These are phyloP conservation scores for Butyriboletus loyo DNA, from an alignment of 768 basidiomycete genomes.

Conservation along the genomic window DNA sequence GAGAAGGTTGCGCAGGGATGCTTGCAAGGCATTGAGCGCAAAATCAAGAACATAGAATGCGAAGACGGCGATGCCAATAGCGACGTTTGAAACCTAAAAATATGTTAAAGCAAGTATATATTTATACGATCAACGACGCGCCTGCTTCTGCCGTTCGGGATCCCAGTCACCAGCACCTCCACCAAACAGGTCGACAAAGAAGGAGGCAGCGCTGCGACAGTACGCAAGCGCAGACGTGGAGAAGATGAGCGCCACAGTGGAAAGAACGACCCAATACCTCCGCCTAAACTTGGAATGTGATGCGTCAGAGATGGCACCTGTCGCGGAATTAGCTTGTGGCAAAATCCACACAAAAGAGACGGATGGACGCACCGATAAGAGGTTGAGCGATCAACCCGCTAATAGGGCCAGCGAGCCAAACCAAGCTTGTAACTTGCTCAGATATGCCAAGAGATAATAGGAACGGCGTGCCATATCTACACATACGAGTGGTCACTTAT, in stretches of 20 bases:
- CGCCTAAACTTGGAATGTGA: slow-evolving; percentile 88
- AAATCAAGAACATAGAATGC: slow-evolving; percentile 96
- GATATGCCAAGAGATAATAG: slow-evolving; percentile 76
- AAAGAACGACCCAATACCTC: slow-evolving; percentile 90
- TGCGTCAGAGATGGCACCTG: slow-evolving; percentile 94
- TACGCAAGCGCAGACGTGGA: slow-evolving; percentile 82
- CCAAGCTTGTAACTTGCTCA: slow-evolving; percentile 87
- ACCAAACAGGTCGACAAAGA: slow-evolving; percentile 75
- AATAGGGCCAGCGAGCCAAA: slow-evolving; percentile 95
- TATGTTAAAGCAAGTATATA: not conserved
- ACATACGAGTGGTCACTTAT: slow-evolving; percentile 4
- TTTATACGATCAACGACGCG: slow-evolving; percentile 29
- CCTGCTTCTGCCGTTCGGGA: slow-evolving; percentile 62
- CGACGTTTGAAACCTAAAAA: slow-evolving; percentile 57
- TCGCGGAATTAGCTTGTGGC: slow-evolving; percentile 1
- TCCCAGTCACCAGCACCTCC: slow-evolving; percentile 87
- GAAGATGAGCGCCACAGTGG: slow-evolving; percentile 74
- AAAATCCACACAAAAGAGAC: not conserved
- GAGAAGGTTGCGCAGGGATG: slow-evolving; percentile 88
- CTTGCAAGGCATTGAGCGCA: slow-evolving; percentile 93
- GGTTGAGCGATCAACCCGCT: slow-evolving; percentile 95
- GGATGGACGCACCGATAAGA: slow-evolving; percentile 70
- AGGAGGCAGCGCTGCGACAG: slow-evolving; percentile 65
- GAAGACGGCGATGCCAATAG: slow-evolving; percentile 82
- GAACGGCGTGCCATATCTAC: slow-evolving; percentile 94